A percentile compares a stretch with the other conserved stretches of the same genome.
Conservation (phyloP, 2,329 filamentous ascomycete species). For the Exserohilum turcica region DNA sequence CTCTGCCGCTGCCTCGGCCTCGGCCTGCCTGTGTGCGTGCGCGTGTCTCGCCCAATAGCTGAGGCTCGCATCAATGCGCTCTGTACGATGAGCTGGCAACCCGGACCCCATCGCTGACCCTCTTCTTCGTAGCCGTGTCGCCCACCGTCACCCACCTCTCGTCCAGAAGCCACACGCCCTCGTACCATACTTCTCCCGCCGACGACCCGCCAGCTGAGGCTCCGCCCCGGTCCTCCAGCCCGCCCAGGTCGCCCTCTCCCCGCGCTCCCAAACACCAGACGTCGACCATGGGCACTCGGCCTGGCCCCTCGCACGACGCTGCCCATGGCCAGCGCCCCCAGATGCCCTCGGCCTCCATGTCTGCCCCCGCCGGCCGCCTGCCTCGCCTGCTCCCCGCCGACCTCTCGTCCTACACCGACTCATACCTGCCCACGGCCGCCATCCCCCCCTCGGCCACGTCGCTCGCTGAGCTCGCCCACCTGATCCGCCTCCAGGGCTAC, state of each 20-base stretch:
- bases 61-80: constrained; percentile 38
- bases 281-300: constrained; percentile 46
- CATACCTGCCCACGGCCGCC: constrained; percentile 62
- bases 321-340: constrained; percentile 30
- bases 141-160: constrained; percentile 57
- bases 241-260: constrained; percentile 54
- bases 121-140: constrained; percentile 54
- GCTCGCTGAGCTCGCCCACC: constrained; percentile 76
- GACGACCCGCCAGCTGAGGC: constrained; percentile 58
- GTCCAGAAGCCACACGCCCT: constrained; percentile 62
- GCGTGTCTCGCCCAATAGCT: constrained; percentile 33
- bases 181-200: constrained; percentile 53
- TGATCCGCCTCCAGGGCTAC: constrained; percentile 78
- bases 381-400: constrained; percentile 67
- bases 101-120: constrained; percentile 36
- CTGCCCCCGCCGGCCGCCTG: constrained; percentile 52
- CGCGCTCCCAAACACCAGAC: constrained; percentile 29
- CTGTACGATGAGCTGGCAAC: constrained; percentile 51
- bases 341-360: constrained; percentile 50
- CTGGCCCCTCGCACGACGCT: constrained; percentile 34
- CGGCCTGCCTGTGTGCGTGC: not conserved
- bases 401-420: constrained; percentile 68
- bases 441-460: constrained; percentile 66
- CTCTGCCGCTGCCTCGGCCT: not conserved
- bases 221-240: constrained; percentile 62